A percentile compares a stretch with the other conserved stretches of the same genome.
phyloP scores from a whole-genome alignment of 2,329 filamentous ascomycete species.

The Didymella glomerata region DNA sequence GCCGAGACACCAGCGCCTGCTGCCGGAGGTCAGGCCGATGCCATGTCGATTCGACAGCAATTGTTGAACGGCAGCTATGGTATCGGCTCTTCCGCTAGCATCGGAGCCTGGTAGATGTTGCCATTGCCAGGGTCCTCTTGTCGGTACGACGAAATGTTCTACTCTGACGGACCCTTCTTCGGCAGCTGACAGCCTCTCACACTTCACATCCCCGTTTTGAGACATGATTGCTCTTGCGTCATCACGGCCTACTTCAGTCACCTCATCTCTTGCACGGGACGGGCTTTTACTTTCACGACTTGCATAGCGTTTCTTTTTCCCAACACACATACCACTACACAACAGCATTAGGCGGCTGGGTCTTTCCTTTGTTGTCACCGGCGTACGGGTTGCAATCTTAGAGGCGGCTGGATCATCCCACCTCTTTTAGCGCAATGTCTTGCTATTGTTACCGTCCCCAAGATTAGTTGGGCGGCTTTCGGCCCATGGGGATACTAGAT shows the following conservation, averaged over 20 bases:
- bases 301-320: slow-evolving; percentile 49
- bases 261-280: slow-evolving; percentile 29
- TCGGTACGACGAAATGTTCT: background rate
- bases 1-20: slow-evolving; percentile 43
- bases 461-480: background rate
- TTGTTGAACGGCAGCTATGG: slow-evolving; percentile 66
- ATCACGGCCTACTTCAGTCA: background rate
- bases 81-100: slow-evolving; percentile 61
- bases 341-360: slow-evolving; percentile 35
- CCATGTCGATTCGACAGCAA: slow-evolving; percentile 55
- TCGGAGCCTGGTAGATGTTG: slow-evolving; percentile 62
- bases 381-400: slow-evolving; percentile 23
- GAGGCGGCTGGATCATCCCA: slow-evolving; percentile 15
- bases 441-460: slow-evolving; percentile 15
- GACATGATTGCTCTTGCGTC: background rate
- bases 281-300: slow-evolving; percentile 41
- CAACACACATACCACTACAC: slow-evolving; percentile 27
- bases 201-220: background rate
- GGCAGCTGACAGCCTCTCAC: background rate
- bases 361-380: slow-evolving; percentile 24
- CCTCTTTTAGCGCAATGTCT: slow-evolving; percentile 32
- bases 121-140: background rate
- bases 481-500: slow-evolving; percentile 3
- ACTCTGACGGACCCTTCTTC: background rate
- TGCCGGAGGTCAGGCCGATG: slow-evolving; percentile 36